A percentile compares a stretch with the other conserved stretches of the same genome.
phyloP scores from a whole-genome alignment of 768 basidiomycete genomes.

The Chlorophyllum brunneum region DNA sequence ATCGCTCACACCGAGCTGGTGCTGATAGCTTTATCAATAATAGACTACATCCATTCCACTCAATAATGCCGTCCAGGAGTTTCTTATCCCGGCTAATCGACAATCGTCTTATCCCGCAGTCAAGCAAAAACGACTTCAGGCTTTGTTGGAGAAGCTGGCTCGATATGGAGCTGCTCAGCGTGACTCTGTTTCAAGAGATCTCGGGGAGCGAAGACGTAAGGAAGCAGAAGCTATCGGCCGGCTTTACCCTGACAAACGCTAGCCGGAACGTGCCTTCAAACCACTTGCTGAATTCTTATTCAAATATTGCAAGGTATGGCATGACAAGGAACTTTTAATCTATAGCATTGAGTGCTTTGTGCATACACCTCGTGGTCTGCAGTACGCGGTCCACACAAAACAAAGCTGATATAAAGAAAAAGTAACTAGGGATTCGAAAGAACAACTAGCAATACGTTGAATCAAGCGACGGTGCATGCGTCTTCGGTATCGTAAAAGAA shows the following conservation, averaged over 20 bases:
- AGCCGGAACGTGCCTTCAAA: conserved; percentile 17
- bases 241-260: conserved; percentile 65
- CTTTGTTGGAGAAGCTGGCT: conserved; percentile 76
- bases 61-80: conserved; percentile 72
- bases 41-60: conserved; percentile 74
- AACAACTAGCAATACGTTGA: conserved; percentile 26
- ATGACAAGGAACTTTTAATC: conserved; percentile 7
- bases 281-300: not conserved
- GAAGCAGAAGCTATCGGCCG: conserved; percentile 78
- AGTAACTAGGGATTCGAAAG: conserved; percentile 30
- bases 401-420: conserved; percentile 22
- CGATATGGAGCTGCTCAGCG: conserved; percentile 61
- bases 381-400: not conserved
- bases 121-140: conserved; percentile 67
- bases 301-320: not conserved
- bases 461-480: conserved; percentile 39
- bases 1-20: not conserved
- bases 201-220: conserved; percentile 67
- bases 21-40: conserved; percentile 5
- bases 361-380: not conserved
- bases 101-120: conserved; percentile 63
- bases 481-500: conserved; percentile 56
- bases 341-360: conserved; percentile 4
- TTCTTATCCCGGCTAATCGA: conserved; percentile 66
- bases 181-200: conserved; percentile 55